Evolutionary conservation across 371 early-diverging fungal species (phyloP), one percentile per base, ranked within the genome.

Genomic region (Blakeslea trispora): DNA sequence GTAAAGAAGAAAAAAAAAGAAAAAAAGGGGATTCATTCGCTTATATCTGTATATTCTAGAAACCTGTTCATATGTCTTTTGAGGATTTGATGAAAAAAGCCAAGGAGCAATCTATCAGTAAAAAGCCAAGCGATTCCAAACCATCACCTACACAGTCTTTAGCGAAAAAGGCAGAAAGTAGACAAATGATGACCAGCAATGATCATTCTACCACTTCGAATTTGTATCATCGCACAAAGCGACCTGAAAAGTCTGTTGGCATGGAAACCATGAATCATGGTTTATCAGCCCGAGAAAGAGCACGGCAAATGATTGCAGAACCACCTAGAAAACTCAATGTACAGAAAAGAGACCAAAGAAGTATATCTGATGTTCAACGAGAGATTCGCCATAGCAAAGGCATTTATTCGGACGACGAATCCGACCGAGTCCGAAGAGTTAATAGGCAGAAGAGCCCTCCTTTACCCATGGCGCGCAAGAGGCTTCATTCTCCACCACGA

Each of bases 281-380:
- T 8, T 22, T 60, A n/a, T 60, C 68, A 7, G 60, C 53, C 11
- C 37, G 64, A 45, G 63, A 63, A 9, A 43, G 61, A 37, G 65
- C 56, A 10, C 61, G 45, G 51, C 21, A 66, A 55, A 35, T 66
- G 40, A 42, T 59, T 51, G 47, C 59, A 47, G 59, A 50, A 56
- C 52, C 61, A 50, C 59, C 66, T 17, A 50, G 60, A 46, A 58
- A 63, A 52, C 42, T 66, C 2, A 46, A 40, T 22, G 39, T 42
- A 17, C 58, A 55, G 28, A 71, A 74, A 44, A 63, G 71, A 23
- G 78, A 78, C 59, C 55, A 60, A 7, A 68, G 73, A 6, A 52
- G 65, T 3, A 64, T 78, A 41, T 51, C 53, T 13, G 75, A 78
- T 39, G 63, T 72, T 42, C 78, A 78, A 44, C 52, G 72, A n/a